Conservation (phyloP, 345 rosid genomes). For the thale cress (Arabidopsis thaliana) region DNA sequence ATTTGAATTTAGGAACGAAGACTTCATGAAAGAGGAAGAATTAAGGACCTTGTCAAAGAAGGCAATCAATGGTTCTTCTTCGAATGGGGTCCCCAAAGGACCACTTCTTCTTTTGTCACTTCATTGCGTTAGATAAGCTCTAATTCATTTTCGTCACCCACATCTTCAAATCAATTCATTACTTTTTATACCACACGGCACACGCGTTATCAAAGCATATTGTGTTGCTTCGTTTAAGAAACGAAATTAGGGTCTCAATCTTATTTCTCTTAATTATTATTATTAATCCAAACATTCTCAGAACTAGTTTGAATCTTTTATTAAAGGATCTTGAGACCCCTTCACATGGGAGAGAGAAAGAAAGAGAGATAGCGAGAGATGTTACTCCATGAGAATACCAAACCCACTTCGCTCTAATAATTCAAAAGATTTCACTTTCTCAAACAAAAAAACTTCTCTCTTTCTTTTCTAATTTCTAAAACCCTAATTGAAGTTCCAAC, state of each 20-base stretch:
- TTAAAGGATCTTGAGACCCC: conserved; percentile 24
- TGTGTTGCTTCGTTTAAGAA: neutral
- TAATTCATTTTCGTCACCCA: conserved; percentile 40
- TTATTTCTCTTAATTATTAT: neutral
- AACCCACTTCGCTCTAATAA: conserved; percentile 40
- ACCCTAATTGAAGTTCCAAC: conserved; percentile 16
- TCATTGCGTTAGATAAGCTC: conserved; percentile 42
- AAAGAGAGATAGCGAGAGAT: neutral
- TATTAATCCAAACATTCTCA: conserved; percentile 19
- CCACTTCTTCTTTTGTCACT: conserved; percentile 40
- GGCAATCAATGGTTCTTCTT: conserved; percentile 35
- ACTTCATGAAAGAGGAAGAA: conserved; percentile 26
- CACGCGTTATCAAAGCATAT: conserved; percentile 18
- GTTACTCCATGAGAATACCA: conserved; percentile 28
- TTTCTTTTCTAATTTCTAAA: conserved; percentile 4
- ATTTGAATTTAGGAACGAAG: conserved; percentile 10
- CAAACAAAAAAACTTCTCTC: conserved; percentile 14
- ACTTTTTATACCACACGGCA: neutral
- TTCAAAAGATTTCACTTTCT: conserved; percentile 20
- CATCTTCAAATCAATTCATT: conserved; percentile 6
- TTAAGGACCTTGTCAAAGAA: conserved; percentile 39
- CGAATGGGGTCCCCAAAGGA: conserved; percentile 37
- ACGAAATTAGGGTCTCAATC: too few species aligned
- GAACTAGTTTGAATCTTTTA: conserved; percentile 32
- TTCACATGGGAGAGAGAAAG: conserved; percentile 33